Conservation (phyloP, 352 stramenopile species). For the Globisporangium middletonii region DNA sequence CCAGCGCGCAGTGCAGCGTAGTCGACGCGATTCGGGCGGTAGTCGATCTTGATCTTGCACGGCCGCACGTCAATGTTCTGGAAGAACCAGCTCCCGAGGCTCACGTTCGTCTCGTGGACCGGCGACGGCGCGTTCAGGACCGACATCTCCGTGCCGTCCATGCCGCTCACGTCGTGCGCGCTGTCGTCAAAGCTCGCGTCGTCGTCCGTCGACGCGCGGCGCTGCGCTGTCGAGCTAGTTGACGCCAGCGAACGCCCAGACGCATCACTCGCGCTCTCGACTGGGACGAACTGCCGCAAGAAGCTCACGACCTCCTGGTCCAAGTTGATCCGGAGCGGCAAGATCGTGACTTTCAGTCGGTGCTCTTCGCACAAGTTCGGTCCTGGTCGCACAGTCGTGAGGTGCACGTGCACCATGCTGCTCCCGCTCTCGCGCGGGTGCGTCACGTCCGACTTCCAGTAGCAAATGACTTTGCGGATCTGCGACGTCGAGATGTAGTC, state of each 20-base stretch:
- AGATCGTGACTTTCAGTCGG: conserved; percentile 62
- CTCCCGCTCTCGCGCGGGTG: conserved; percentile 82
- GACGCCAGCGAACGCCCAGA: conserved; percentile 3
- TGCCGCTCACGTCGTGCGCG: conserved; percentile 23
- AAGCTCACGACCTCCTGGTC: conserved; percentile 87
- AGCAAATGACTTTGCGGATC: conserved; percentile 88
- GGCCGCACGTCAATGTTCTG: conserved; percentile 83
- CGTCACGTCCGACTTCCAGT: conserved; percentile 83
- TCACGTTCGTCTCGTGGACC: conserved; percentile 38
- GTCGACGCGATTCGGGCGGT: conserved; percentile 82
- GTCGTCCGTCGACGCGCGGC: conserved; percentile 10
- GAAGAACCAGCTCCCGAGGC: conserved; percentile 73
- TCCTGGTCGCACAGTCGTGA: conserved; percentile 74
- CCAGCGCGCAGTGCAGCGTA: conserved; percentile 74
- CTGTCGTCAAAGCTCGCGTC: conserved; percentile 9
- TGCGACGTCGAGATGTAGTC: conserved; percentile 89
- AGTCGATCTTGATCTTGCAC: conserved; percentile 90
- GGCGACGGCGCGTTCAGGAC: conserved; percentile 17
- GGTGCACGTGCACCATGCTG: conserved; percentile 72
- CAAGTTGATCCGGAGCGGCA: conserved; percentile 80
- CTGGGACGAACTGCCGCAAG: conserved; percentile 74
- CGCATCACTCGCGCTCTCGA: conserved; percentile 25
- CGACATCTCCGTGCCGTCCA: conserved; percentile 54
- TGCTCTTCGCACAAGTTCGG: conserved; percentile 80
- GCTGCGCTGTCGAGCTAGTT: background rate